These are phyloP conservation scores for Cudoniella acicularis DNA, from an alignment of 495 filamentous ascomycete species.

Conservation along the genomic window DNA sequence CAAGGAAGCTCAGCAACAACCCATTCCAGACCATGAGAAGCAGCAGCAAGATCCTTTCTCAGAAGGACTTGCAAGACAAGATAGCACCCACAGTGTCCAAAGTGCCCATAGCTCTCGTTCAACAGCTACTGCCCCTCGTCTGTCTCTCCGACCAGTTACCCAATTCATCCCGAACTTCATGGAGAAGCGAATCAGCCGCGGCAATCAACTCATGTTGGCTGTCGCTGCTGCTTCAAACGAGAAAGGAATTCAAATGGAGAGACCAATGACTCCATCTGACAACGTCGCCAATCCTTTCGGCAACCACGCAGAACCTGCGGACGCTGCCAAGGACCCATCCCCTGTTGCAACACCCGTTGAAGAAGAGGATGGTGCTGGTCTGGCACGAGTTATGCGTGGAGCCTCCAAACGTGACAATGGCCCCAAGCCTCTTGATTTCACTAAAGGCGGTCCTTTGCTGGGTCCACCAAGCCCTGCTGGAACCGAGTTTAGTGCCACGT, in stretches of 20 bases:
- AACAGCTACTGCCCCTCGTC: slow-evolving; percentile 58
- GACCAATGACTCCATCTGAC: slow-evolving; percentile 34
- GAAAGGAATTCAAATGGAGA: slow-evolving; percentile 27
- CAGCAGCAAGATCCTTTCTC: slow-evolving; percentile 34
- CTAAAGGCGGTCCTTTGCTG: slow-evolving; percentile 31
- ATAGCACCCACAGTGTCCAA: slow-evolving; percentile 23
- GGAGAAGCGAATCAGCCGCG: slow-evolving; percentile 39
- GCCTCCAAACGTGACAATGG: slow-evolving; percentile 27
- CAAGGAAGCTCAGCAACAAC: slow-evolving; percentile 44
- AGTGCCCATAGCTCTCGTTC: slow-evolving; percentile 19
- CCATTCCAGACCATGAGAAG: slow-evolving; percentile 56
- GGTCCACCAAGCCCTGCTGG: slow-evolving; percentile 51
- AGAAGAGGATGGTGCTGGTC: slow-evolving; percentile 7
- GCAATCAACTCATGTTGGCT: slow-evolving; percentile 34
- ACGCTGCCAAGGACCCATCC: slow-evolving; percentile 20
- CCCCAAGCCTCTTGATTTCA: slow-evolving; percentile 41
- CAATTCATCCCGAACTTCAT: slow-evolving; percentile 75
- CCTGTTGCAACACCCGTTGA: slow-evolving; percentile 2
- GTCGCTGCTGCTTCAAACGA: slow-evolving; percentile 1
- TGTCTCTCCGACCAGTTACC: slow-evolving; percentile 84
- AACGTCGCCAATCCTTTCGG: slow-evolving; percentile 48
- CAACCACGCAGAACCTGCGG: slow-evolving; percentile 37
- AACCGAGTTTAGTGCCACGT: slow-evolving; percentile 55
- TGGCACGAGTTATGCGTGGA: slow-evolving; percentile 26
- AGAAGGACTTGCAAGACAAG: slow-evolving; percentile 36